A percentile compares a stretch with the other conserved stretches of the same genome.
Evolutionary conservation across 768 basidiomycete genomes (phyloP).

Genomic region (Panus rudis): DNA sequence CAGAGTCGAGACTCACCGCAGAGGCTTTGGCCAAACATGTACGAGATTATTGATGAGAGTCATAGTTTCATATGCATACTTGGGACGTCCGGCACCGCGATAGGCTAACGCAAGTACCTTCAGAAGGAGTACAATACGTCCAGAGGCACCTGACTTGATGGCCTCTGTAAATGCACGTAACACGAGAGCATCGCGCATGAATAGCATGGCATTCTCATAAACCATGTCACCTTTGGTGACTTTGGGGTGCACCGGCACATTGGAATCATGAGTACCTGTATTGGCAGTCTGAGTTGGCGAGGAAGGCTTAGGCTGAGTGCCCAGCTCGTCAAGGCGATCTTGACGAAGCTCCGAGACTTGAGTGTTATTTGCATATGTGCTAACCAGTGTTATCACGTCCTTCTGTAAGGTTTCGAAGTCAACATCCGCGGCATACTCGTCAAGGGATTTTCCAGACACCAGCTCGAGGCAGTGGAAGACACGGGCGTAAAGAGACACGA

Average conservation of each 20-base stretch:
- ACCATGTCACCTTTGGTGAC: conserved; percentile 12
- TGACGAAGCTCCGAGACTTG: conserved; percentile 16
- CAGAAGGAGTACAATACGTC: conserved; percentile 18
- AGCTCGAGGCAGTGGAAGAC: conserved; percentile 27
- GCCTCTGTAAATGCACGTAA: conserved; percentile 22
- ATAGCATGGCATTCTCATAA: conserved; percentile 20
- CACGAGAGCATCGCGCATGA: conserved; percentile 21
- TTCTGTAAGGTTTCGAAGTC: conserved; percentile 17
- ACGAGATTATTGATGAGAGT: conserved; percentile 11
- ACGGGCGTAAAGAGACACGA: conserved; percentile 28
- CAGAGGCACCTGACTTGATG: conserved; percentile 25
- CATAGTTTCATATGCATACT: conserved; percentile 20
- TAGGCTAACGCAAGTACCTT: conserved; percentile 18
- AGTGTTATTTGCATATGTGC: conserved; percentile 13
- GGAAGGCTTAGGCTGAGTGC: background rate
- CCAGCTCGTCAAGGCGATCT: background rate
- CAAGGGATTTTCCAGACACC: conserved; percentile 16
- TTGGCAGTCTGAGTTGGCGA: background rate
- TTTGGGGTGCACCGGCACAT: background rate
- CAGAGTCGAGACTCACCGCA: conserved; percentile 6
- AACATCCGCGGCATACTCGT: conserved; percentile 12
- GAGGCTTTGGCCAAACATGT: conserved; percentile 12
- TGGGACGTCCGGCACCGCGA: conserved; percentile 21
- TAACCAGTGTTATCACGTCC: conserved; percentile 17
- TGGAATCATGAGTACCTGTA: no score